Percentiles rank a stretch among this genome's conserved stretches.
Evolutionary conservation across 2,329 filamentous ascomycete species (phyloP).

Genomic region (Exophiala oligosperma): DNA sequence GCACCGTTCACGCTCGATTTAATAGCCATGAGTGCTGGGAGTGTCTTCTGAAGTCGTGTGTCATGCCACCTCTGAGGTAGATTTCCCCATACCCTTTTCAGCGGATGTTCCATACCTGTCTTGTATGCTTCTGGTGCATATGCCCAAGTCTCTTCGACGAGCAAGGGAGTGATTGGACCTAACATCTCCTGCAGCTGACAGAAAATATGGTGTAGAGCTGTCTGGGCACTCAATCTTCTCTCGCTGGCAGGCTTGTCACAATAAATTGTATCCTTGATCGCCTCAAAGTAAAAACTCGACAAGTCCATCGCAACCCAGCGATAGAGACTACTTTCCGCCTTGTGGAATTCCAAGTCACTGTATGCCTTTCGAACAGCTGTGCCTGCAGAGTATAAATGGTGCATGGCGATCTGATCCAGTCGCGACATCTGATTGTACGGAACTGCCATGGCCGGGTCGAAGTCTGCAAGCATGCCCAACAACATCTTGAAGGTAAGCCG

Average conservation of each 20-base stretch:
- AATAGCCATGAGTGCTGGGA: constrained; percentile 47
- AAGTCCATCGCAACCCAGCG: constrained; percentile 80
- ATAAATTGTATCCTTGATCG: constrained; percentile 88
- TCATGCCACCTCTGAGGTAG: constrained; percentile 36
- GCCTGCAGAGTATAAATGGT: constrained; percentile 70
- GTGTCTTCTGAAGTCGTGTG: constrained; percentile 4
- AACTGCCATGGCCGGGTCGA: constrained; percentile 44
- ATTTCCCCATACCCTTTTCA: constrained; percentile 39
- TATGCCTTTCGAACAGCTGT: constrained; percentile 65
- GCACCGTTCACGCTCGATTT: constrained; percentile 70
- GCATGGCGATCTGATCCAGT: constrained; percentile 73
- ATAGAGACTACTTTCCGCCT: constrained; percentile 71
- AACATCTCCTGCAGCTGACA: constrained; percentile 74
- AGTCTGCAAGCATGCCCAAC: constrained; percentile 68
- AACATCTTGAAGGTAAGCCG: constrained; percentile 89
- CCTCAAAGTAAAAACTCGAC: constrained; percentile 91
- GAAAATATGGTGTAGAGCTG: constrained; percentile 62
- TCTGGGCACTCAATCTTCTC: constrained; percentile 58
- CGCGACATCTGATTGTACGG: constrained; percentile 40
- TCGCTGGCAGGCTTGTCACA: constrained; percentile 70
- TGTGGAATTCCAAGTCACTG: constrained; percentile 77
- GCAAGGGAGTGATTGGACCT: constrained; percentile 74
- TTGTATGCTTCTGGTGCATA: constrained; percentile 68
- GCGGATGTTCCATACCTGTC: constrained; percentile 46
- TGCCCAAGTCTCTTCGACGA: constrained; percentile 88